These are phyloP conservation scores for Naganishia sp. DNA, from an alignment of 1,284 basidiomycete genomes.

Conservation along the genomic window DNA sequence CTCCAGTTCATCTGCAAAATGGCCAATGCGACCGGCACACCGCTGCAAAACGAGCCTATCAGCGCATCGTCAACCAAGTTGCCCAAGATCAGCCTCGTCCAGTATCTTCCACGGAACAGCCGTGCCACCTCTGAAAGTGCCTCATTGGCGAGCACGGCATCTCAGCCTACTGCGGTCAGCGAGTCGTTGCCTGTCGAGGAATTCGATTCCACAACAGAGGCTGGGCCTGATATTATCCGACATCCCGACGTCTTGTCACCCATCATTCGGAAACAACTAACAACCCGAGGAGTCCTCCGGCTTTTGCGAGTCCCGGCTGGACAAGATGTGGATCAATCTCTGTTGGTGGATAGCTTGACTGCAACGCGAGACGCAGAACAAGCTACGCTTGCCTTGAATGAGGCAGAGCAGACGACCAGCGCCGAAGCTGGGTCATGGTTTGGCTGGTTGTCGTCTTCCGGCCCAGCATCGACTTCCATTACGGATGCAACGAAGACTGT, in stretches of 20 bases:
- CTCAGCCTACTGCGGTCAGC: background rate
- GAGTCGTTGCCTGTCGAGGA: slow-evolving; percentile 19
- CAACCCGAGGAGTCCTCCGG: background rate
- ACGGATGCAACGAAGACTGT: background rate
- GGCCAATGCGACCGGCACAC: slow-evolving; percentile 15
- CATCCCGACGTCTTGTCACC: slow-evolving; percentile 19
- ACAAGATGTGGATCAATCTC: background rate
- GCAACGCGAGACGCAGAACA: background rate
- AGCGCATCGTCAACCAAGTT: background rate
- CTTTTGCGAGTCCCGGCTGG: slow-evolving; percentile 8
- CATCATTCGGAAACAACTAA: slow-evolving; percentile 2
- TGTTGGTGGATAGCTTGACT: slow-evolving; percentile 6
- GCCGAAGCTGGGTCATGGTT: slow-evolving; percentile 13
- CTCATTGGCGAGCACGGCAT: background rate
- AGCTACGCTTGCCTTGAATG: background rate
- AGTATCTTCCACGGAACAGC: slow-evolving; percentile 35
- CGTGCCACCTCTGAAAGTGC: background rate
- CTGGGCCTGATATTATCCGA: slow-evolving; percentile 23
- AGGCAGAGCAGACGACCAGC: too few relatives aligned
- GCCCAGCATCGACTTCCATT: background rate
- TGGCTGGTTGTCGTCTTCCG: slow-evolving; percentile 7
- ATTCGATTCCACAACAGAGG: slow-evolving; percentile 10
- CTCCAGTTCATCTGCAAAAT: slow-evolving; percentile 50
- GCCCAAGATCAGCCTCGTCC: slow-evolving; percentile 40
- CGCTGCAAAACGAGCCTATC: slow-evolving; percentile 2